phyloP scores from a whole-genome alignment of 1,284 basidiomycete genomes.

The Fomitopsis palustris region DNA sequence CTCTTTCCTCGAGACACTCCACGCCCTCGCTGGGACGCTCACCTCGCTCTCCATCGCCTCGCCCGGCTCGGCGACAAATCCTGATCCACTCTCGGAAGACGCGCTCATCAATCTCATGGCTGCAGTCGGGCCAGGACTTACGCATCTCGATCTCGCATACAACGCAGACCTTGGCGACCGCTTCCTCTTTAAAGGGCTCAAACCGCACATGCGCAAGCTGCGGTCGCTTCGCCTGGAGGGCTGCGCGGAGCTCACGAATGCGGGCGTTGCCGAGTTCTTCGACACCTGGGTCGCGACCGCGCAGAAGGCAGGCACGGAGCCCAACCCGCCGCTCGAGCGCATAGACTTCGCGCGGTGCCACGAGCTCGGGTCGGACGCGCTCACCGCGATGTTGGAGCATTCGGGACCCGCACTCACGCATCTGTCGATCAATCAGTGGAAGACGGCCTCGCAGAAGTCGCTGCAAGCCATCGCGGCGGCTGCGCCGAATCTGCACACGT shows the following conservation, averaged over 20 bases:
- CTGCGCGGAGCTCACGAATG: conserved; percentile 64
- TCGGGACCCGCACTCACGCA: conserved; percentile 60
- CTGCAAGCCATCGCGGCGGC: conserved; percentile 49
- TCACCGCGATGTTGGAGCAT: conserved; percentile 68
- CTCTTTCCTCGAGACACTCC: conserved; percentile 55
- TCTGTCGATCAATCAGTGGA: conserved; percentile 81
- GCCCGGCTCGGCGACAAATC: conserved; percentile 21
- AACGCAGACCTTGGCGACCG: conserved; percentile 55
- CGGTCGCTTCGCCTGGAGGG: conserved; percentile 56
- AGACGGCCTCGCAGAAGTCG: conserved; percentile 52
- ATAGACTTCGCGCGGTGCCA: conserved; percentile 66
- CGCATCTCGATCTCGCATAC: conserved; percentile 62
- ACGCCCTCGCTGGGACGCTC: conserved; percentile 42
- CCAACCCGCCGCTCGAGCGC: conserved; percentile 44
- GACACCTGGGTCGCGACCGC: conserved; percentile 25
- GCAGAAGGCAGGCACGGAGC: conserved; percentile 19
- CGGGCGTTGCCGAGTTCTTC: conserved; percentile 71
- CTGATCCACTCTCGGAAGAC: conserved; percentile 40
- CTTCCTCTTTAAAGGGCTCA: conserved; percentile 62
- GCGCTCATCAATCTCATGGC: conserved; percentile 49
- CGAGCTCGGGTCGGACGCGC: conserved; percentile 51
- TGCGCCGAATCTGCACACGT: conserved; percentile 47
- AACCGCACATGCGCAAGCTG: conserved; percentile 49
- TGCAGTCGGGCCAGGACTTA: conserved; percentile 34
- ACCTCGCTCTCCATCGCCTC: conserved; percentile 48